Evolutionary conservation across 2,329 filamentous ascomycete species (phyloP).

Genomic region (Colletotrichum filicis): DNA sequence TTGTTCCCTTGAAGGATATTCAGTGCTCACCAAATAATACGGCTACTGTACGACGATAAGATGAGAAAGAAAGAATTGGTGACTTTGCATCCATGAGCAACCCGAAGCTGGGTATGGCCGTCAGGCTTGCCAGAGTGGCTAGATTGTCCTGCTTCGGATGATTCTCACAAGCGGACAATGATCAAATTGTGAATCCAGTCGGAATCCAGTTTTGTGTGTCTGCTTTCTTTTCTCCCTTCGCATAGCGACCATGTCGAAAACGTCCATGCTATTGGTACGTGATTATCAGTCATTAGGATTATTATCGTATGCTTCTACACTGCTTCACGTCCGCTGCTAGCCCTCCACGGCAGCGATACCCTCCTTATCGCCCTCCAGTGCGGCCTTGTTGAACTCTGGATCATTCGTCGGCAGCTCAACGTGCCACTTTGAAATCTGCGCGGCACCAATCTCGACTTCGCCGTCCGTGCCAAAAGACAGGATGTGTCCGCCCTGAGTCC

Average conservation of each 20-base stretch:
- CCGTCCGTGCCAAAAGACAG: conserved; percentile 44
- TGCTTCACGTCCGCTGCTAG: conserved; percentile 1
- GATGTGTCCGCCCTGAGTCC: conserved; percentile 45
- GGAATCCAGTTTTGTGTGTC: neutral
- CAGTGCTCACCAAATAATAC: too few relatives aligned
- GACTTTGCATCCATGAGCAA: neutral
- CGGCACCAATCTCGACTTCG: conserved; percentile 42
- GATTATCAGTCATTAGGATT: neutral
- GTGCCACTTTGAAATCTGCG: conserved; percentile 43
- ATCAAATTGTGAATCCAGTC: neutral
- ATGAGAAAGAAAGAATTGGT: too few relatives aligned
- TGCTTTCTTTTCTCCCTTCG: neutral
- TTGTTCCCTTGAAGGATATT: too few relatives aligned
- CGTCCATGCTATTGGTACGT: neutral
- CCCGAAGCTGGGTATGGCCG: neutral
- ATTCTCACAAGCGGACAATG: neutral
- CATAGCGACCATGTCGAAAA: neutral
- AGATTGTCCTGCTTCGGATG: neutral
- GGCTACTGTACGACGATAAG: too few relatives aligned
- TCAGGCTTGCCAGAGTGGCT: neutral
- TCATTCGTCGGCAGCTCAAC: conserved; percentile 46
- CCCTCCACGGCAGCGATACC: conserved; percentile 46
- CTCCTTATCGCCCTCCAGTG: conserved; percentile 40
- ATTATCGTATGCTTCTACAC: neutral
- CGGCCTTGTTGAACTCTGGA: conserved; percentile 45